Base-by-base conservation (phyloP, 345 rosid species). In the Ailanthus altissimus region DNA sequence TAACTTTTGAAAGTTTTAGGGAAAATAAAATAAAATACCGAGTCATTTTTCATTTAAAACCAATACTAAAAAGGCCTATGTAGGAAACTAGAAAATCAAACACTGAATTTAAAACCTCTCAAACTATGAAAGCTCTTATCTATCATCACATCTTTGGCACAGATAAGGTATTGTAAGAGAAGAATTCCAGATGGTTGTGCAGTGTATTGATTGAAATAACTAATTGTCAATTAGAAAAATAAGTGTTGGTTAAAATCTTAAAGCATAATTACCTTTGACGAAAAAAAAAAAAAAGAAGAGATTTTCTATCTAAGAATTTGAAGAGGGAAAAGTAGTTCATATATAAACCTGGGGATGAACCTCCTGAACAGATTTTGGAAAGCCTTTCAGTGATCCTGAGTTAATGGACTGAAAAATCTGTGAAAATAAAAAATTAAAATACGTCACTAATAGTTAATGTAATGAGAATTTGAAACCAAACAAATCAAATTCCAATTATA, bases 121-220 rank as follows among this genome's bases (percentile, higher is more conserved):
- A n/a, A n/a, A n/a, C n/a, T n/a, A n/a, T 96, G 98, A 84, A 96
- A 94, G 87, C 98, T 96, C 85, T 85, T 94, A 70, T 96, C 99
- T 79, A 96, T 87, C 66, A 94, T 88, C 73, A 87, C 73, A 74
- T 84, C 76, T 85, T 96, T 94, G 40, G 97, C 66, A 83, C 77
- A 77, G 10, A 83, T 72, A 81, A 96, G 97, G 79, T 91, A 85
- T 98, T 96, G 94, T 91, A 87, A 67, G 56, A 72, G 45, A 81
- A 59, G 56, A 47, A 56, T 36, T 38, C 72, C 38, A 69, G 57
- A 57, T 54, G 21, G 20, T 25, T 6, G 40, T 46, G 67, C 36
- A 43, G 70, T 40, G 25, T 36, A 38, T 40, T 5, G 64, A 47
- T 75, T 25, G 54, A 72, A 15, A 74, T 32, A 77, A 28, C 20